phyloP scores from a whole-genome alignment of 768 basidiomycete species.

The Tremella yokohamensis region DNA sequence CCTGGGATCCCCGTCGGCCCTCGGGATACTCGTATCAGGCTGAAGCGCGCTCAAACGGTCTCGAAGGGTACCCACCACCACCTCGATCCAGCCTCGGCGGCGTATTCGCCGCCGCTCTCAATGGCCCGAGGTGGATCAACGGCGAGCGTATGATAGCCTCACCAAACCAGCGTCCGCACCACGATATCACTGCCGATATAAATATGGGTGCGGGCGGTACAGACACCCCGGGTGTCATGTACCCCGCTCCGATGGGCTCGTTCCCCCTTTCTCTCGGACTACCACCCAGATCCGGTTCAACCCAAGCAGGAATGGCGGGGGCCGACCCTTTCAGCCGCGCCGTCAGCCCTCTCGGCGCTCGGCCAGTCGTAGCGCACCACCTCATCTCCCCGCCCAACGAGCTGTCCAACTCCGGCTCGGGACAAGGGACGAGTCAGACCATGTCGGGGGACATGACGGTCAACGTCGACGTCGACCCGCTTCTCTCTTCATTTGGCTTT shows the following conservation, averaged over 20 bases:
- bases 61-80: conserved; percentile 5
- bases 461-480: too few relatives aligned
- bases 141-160: conserved; percentile 15
- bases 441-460: too few relatives aligned
- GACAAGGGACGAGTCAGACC: neutral
- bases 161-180: neutral
- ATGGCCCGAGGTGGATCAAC: conserved; percentile 25
- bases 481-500: too few relatives aligned
- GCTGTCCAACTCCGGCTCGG: neutral
- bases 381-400: neutral
- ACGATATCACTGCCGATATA: neutral
- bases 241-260: conserved; percentile 15
- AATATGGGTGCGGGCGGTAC: neutral
- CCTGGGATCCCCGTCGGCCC: too few relatives aligned
- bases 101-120: conserved; percentile 15
- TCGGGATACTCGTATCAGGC: too few relatives aligned
- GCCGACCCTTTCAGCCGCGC: conserved; percentile 25
- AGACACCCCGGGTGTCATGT: conserved; percentile 6
- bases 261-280: conserved; percentile 15
- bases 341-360: conserved; percentile 18
- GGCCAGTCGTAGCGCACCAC: neutral
- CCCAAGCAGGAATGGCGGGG: neutral
- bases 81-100: conserved; percentile 7
- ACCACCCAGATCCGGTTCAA: too few relatives aligned
- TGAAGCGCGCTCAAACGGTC: neutral